A percentile compares a stretch with the other conserved stretches of the same genome.
These are phyloP conservation scores for Acorus gramineus DNA, from an alignment of 106 monocot species.

Conservation along the genomic window DNA sequence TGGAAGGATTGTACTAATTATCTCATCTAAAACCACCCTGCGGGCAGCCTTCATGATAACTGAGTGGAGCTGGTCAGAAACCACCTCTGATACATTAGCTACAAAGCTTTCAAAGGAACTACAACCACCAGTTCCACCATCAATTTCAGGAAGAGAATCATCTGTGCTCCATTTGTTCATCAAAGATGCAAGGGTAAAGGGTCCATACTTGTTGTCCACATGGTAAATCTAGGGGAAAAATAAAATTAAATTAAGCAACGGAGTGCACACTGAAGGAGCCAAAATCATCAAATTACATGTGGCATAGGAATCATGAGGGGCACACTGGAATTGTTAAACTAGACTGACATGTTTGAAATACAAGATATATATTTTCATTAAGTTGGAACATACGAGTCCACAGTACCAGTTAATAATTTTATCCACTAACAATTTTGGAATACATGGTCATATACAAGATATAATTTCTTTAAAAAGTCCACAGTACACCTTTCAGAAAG, in stretches of 20 bases:
- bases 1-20: slow-evolving; percentile 55
- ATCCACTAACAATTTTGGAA: too few relatives aligned
- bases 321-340: too few relatives aligned
- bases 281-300: too few relatives aligned
- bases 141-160: slow-evolving; percentile 15
- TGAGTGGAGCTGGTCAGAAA: slow-evolving; percentile 63
- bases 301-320: too few relatives aligned
- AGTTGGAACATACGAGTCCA: too few relatives aligned
- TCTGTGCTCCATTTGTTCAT: slow-evolving; percentile 56
- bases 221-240: slow-evolving; percentile 50
- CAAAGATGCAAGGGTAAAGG: slow-evolving; percentile 61
- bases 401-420: too few relatives aligned
- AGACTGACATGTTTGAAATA: too few relatives aligned
- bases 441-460: too few relatives aligned
- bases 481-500: too few relatives aligned
- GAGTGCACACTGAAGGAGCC: too few relatives aligned
- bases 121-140: slow-evolving; percentile 9
- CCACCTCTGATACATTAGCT: slow-evolving; percentile 42
- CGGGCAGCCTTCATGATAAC: slow-evolving; percentile 73
- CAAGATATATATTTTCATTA: too few relatives aligned
- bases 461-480: too few relatives aligned
- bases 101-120: slow-evolving; percentile 32
- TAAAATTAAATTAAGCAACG: background rate
- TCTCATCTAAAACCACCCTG: slow-evolving; percentile 66
- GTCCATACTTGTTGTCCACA: slow-evolving; percentile 49